Percentiles rank a stretch among this genome's conserved stretches.
phyloP scores from a whole-genome alignment of 805 yeast genomes.

The Candida piceae region DNA sequence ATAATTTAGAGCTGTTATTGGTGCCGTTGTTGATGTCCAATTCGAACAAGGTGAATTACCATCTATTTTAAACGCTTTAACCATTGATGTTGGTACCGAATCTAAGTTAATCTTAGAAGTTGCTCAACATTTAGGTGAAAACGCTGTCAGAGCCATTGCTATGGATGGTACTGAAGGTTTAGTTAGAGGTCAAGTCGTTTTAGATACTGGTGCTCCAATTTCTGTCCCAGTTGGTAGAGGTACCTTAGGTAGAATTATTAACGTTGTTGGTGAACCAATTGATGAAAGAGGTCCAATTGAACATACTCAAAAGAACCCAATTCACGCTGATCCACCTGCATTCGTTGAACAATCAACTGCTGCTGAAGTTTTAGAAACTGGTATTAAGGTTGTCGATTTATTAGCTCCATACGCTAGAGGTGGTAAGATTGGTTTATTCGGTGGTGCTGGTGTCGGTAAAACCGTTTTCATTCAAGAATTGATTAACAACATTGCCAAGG shows the following conservation, averaged over 20 bases:
- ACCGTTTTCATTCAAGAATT: constrained; percentile 99
- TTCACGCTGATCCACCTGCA: constrained; percentile 96
- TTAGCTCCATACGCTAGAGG: constrained; percentile 99
- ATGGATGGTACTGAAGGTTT: constrained; percentile 99
- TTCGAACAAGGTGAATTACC: constrained; percentile 97
- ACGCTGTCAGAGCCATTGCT: constrained; percentile 99
- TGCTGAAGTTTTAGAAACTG: constrained; percentile 98
- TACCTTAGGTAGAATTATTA: constrained; percentile 96
- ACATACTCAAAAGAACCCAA: constrained; percentile 90
- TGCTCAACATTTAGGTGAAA: constrained; percentile 99
- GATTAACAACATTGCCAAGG: constrained; percentile 99
- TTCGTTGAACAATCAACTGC: constrained; percentile 96
- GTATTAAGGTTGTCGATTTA: constrained; percentile 99
- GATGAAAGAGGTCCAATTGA: constrained; percentile 99
- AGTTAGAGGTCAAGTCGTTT: constrained; percentile 90
- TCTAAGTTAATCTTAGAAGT: constrained; percentile 86
- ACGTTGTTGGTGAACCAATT: constrained; percentile 99
- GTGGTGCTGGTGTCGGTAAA: constrained; percentile 99
- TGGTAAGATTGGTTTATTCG: constrained; percentile 99
- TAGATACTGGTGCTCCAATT: constrained; percentile 97
- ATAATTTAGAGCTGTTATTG: constrained; percentile 78
- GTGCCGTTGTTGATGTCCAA: constrained; percentile 99
- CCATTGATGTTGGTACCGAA: constrained; percentile 65
- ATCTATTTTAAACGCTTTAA: constrained; percentile 94
- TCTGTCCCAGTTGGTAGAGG: constrained; percentile 99